Evolutionary conservation across 306 rosid genomes (phyloP).

Genomic region (Medicago truncatula): DNA sequence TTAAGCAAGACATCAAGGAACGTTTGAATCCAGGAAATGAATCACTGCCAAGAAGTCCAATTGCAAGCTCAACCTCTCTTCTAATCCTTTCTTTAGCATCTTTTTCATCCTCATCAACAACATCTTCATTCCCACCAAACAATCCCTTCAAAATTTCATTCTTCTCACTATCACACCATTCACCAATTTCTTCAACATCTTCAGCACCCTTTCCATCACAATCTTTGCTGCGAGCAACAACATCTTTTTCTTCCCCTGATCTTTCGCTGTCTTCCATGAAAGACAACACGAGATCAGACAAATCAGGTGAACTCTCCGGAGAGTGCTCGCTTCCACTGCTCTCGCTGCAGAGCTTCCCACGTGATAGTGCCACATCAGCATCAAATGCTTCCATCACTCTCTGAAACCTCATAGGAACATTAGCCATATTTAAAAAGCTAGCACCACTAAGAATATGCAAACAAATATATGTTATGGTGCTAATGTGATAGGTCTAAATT

Average conservation of each 20-base stretch:
- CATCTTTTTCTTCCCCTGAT: neutral
- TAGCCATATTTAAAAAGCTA: constrained; percentile 16
- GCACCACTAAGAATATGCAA: neutral
- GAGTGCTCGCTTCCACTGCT: constrained; percentile 94
- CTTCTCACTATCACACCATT: constrained; percentile 51
- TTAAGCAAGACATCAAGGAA: constrained; percentile 62
- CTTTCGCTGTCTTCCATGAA: constrained; percentile 65
- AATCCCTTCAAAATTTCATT: constrained; percentile 47
- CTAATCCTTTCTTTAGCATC: constrained; percentile 48
- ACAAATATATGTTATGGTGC: neutral
- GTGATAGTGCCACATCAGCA: constrained; percentile 52
- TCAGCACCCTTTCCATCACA: neutral
- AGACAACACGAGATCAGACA: constrained; percentile 78
- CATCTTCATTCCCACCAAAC: constrained; percentile 39
- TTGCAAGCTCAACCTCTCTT: constrained; percentile 52
- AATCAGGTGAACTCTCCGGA: constrained; percentile 59
- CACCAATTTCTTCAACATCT: constrained; percentile 42
- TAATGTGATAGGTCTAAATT: neutral
- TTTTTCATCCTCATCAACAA: constrained; percentile 34
- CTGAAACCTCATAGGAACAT: constrained; percentile 60
- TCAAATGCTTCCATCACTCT: constrained; percentile 75
- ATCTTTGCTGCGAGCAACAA: neutral
- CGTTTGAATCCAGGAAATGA: constrained; percentile 63
- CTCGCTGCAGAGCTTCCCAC: constrained; percentile 64
- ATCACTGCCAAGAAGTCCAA: constrained; percentile 28